Evolutionary conservation across 345 rosid genomes (phyloP).

Genomic region (Citrus inodora): DNA sequence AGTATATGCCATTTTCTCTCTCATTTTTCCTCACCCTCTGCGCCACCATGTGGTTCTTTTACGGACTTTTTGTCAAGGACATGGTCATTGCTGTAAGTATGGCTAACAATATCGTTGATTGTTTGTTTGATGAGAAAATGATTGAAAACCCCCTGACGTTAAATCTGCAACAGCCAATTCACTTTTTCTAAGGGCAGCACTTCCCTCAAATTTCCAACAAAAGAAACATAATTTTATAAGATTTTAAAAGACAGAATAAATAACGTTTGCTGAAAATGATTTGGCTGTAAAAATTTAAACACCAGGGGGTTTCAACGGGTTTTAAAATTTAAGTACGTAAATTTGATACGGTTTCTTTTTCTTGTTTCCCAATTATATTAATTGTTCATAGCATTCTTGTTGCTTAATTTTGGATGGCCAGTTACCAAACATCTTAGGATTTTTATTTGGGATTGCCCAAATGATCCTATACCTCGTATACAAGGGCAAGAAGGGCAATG

Average conservation of each 20-base stretch:
- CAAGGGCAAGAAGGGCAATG: conserved; percentile 27
- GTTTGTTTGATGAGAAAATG: too few relatives aligned
- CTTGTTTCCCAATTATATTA: background rate
- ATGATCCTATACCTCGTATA: conserved; percentile 69
- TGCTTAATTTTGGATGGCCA: conserved; percentile 21
- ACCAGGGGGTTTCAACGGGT: too few relatives aligned
- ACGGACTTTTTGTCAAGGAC: conserved; percentile 69
- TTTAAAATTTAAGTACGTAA: too few relatives aligned
- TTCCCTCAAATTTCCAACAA: too few relatives aligned
- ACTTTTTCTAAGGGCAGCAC: too few relatives aligned
- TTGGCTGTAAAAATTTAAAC: too few relatives aligned
- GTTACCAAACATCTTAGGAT: conserved; percentile 55
- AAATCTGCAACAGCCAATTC: too few relatives aligned
- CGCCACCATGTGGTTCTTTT: conserved; percentile 84
- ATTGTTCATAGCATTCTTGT: background rate
- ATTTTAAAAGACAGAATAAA: too few relatives aligned
- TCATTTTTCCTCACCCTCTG: conserved; percentile 71
- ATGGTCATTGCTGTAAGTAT: conserved; percentile 66
- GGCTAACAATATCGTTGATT: background rate
- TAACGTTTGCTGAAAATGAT: too few relatives aligned
- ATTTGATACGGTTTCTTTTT: background rate
- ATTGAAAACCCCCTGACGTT: too few relatives aligned
- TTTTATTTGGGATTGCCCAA: conserved; percentile 58
- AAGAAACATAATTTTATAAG: too few relatives aligned
- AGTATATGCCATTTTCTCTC: conserved; percentile 77